Percentiles rank a stretch among this genome's conserved stretches.
phyloP scores from a whole-genome alignment of 2,329 filamentous ascomycete genomes.

The Penicillium sp. region DNA sequence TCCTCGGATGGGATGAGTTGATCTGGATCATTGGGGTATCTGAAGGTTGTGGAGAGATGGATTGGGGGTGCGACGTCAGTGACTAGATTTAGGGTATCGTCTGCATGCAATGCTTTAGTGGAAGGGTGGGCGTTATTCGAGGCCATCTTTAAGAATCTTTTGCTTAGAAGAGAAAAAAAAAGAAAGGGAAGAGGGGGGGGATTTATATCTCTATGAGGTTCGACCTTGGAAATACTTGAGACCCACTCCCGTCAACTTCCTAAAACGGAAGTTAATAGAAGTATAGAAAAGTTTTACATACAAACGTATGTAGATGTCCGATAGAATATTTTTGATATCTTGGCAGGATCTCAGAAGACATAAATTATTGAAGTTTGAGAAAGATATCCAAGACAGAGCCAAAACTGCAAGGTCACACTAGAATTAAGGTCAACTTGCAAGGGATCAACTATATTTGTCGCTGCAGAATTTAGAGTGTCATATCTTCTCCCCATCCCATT shows the following conservation, averaged over 20 bases:
- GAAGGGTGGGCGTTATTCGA: conserved; percentile 19
- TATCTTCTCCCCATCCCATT: not conserved
- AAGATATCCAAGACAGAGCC: no score
- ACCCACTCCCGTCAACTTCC: conserved; percentile 1
- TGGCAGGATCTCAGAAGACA: no score
- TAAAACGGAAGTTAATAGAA: not conserved
- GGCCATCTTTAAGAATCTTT: conserved; percentile 18
- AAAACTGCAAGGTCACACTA: no score
- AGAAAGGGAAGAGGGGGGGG: no score
- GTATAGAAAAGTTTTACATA: not conserved
- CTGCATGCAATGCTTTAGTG: conserved; percentile 73
- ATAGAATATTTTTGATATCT: no score
- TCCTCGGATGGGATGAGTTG: conserved; percentile 55
- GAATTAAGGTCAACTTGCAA: no score
- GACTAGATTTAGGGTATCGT: conserved; percentile 70
- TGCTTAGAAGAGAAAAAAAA: no score
- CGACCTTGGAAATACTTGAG: not conserved
- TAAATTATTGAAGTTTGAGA: no score
- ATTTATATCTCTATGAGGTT: not conserved
- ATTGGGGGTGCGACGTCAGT: conserved; percentile 82
- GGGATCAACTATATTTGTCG: no score
- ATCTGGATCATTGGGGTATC: conserved; percentile 70
- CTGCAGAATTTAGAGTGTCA: no score
- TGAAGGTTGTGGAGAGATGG: conserved; percentile 87
- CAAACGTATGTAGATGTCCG: no score